Percentiles rank a stretch among this genome's conserved stretches.
Conservation (phyloP, 306 rosid species). For the Dalbergia cochinchinensis region DNA sequence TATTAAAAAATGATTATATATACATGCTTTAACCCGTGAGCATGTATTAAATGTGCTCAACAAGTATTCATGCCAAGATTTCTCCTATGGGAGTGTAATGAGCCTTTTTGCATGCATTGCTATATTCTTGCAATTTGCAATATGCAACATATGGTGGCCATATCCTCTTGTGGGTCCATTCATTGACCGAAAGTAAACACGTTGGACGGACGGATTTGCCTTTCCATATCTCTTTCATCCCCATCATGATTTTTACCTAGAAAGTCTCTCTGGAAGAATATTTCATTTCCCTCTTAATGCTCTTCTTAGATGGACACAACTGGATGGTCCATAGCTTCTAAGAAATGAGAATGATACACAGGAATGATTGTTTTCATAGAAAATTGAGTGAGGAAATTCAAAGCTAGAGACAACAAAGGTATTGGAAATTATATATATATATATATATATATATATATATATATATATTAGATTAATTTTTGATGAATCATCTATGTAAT, state of each 20-base stretch:
- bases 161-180: constrained; percentile 17
- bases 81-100: background rate
- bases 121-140: background rate
- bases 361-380: constrained; percentile 51
- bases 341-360: constrained; percentile 54
- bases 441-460: no score
- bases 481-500: no score
- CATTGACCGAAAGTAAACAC: constrained; percentile 45
- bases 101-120: constrained; percentile 31
- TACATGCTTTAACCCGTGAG: no score
- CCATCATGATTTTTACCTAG: constrained; percentile 54
- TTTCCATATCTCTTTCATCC: constrained; percentile 54
- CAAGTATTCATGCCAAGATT: no score
- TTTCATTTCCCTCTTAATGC: constrained; percentile 76
- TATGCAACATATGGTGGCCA: background rate
- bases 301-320: constrained; percentile 72
- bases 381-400: constrained; percentile 27
- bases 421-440: no score
- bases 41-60: no score
- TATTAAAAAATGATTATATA: no score
- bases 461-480: no score
- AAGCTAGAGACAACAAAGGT: background rate
- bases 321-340: constrained; percentile 66
- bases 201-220: constrained; percentile 36
- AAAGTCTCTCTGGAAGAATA: constrained; percentile 68